These are phyloP conservation scores for Tritrichomonas foetus DNA, from an alignment of 208 protist genomes.

Conservation along the genomic window DNA sequence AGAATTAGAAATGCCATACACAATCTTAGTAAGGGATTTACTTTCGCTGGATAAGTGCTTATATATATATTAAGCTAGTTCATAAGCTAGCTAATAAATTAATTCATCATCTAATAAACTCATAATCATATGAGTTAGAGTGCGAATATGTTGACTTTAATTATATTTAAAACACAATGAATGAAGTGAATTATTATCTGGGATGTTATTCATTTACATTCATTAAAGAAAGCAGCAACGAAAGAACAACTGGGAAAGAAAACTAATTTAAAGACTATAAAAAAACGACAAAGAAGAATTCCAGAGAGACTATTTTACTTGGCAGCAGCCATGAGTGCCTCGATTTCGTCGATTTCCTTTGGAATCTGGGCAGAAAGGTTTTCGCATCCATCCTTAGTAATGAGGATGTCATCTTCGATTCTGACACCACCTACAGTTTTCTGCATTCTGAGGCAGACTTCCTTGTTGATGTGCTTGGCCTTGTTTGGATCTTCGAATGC, in stretches of 20 bases:
- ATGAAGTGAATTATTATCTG: not conserved
- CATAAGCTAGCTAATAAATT: not conserved
- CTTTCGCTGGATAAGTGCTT: not conserved
- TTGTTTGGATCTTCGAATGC: constrained; percentile 44
- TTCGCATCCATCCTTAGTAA: constrained; percentile 48
- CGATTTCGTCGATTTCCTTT: constrained; percentile 50
- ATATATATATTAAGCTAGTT: not conserved
- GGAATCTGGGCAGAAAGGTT: constrained; percentile 48
- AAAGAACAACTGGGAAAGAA: not conserved
- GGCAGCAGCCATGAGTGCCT: constrained; percentile 45
- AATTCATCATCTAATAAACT: not conserved
- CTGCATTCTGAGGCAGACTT: not conserved
- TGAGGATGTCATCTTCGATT: constrained; percentile 56
- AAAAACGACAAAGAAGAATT: not conserved
- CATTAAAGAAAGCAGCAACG: not conserved
- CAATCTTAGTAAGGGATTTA: not conserved
- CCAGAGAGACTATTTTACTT: not conserved
- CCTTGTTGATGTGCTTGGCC: constrained; percentile 20
- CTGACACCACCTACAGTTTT: constrained; percentile 47
- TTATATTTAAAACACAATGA: not conserved
- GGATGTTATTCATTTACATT: not conserved
- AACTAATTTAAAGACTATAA: not conserved
- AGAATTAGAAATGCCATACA: not conserved
- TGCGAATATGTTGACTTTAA: not conserved
- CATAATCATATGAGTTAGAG: not conserved